Conservation (phyloP, 257 asterid species). For the Plantago ovata region DNA sequence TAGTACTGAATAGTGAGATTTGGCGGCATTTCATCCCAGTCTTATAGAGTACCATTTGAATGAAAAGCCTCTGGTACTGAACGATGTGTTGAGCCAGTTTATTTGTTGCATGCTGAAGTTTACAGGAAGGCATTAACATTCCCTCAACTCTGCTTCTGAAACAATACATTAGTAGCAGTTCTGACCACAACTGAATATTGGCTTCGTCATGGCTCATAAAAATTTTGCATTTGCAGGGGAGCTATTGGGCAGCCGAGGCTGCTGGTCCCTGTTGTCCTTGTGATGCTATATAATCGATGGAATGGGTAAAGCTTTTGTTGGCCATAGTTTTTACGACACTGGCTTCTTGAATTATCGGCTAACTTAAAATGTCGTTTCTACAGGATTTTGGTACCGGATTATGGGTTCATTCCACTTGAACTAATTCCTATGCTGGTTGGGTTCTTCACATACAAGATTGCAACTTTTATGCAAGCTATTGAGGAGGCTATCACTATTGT, state of each 20-base stretch:
- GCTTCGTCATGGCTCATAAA: constrained; percentile 8
- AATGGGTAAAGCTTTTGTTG: constrained; percentile 47
- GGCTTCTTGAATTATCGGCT: neutral
- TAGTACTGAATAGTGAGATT: too few species aligned
- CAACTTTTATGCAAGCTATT: constrained; percentile 66
- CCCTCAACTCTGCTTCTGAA: too few species aligned
- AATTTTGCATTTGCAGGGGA: constrained; percentile 55
- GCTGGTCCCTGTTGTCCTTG: constrained; percentile 79
- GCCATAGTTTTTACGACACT: neutral
- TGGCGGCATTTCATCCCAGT: too few species aligned
- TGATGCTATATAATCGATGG: constrained; percentile 88
- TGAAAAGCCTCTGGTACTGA: too few species aligned
- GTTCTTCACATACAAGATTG: constrained; percentile 91
- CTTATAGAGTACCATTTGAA: too few species aligned
- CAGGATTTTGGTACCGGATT: constrained; percentile 82
- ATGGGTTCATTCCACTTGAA: constrained; percentile 75
- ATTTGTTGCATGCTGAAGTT: too few species aligned
- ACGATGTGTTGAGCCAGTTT: too few species aligned
- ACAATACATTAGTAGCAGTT: too few species aligned
- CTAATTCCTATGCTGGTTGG: constrained; percentile 92
- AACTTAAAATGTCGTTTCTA: neutral
- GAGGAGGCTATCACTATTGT: constrained; percentile 48
- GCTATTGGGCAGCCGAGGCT: constrained; percentile 86
- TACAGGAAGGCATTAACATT: too few species aligned
- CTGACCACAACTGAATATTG: too few species aligned